Conservation (phyloP, 1,284 basidiomycete genomes). For the Stygiomarasmius scandens region DNA sequence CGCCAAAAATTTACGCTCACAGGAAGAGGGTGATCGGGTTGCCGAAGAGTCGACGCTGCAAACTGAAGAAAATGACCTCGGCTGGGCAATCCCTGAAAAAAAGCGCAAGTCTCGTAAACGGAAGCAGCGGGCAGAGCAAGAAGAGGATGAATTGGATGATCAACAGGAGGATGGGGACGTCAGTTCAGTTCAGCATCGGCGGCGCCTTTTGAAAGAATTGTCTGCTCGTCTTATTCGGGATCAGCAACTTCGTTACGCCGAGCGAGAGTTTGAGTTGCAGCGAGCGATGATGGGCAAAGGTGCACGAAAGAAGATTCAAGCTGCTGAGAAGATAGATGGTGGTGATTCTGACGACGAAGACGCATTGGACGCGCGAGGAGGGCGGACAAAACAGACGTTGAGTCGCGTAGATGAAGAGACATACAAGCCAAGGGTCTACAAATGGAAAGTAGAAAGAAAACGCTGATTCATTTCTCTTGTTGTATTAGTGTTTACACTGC, state of each 20-base stretch:
- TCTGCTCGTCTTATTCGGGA: constrained; percentile 78
- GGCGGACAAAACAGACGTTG: constrained; percentile 30
- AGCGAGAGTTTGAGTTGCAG: constrained; percentile 84
- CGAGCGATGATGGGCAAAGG: constrained; percentile 84
- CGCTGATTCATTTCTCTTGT: constrained; percentile 23
- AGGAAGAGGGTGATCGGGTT: not conserved
- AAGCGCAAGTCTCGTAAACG: constrained; percentile 22
- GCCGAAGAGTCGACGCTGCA: not conserved
- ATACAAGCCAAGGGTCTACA: constrained; percentile 78
- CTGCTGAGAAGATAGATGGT: constrained; percentile 53
- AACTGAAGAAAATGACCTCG: constrained; percentile 19
- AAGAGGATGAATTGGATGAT: constrained; percentile 41
- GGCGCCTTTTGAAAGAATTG: constrained; percentile 72
- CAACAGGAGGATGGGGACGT: constrained; percentile 33
- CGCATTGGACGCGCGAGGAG: constrained; percentile 48
- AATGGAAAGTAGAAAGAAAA: constrained; percentile 77
- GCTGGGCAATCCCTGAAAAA: constrained; percentile 22
- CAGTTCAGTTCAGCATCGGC: constrained; percentile 44
- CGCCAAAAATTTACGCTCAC: not conserved
- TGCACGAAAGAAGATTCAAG: constrained; percentile 65
- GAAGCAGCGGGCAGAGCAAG: constrained; percentile 8
- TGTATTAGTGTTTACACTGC: not conserved
- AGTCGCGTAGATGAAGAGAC: constrained; percentile 55
- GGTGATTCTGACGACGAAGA: constrained; percentile 53
- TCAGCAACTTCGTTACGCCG: constrained; percentile 73